Conservation (phyloP, 2,329 filamentous ascomycete species). For the Grosmannia penicillata region DNA sequence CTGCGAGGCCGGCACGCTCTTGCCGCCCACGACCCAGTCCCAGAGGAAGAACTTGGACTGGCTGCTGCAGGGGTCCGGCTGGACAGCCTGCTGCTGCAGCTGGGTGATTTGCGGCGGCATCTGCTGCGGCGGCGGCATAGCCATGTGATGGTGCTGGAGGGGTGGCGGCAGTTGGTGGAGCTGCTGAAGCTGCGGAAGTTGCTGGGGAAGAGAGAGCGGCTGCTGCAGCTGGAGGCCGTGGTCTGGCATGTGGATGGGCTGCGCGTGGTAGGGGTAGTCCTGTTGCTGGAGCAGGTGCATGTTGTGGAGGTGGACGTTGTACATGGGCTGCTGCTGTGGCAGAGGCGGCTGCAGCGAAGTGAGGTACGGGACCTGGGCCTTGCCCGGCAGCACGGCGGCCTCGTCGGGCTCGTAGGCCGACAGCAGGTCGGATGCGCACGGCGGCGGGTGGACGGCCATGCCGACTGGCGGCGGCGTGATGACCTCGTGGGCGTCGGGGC, state of each 20-base stretch:
- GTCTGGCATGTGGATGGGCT: conserved; percentile 9
- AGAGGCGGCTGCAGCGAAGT: conserved; percentile 17
- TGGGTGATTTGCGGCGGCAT: no score
- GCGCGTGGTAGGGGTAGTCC: neutral
- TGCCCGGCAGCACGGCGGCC: conserved; percentile 19
- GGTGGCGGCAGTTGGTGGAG: no score
- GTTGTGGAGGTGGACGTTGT: neutral
- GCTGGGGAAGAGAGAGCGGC: neutral
- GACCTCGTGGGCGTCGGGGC: conserved; percentile 25
- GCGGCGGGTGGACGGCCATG: conserved; percentile 4
- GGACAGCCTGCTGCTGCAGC: conserved; percentile 3
- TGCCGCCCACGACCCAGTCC: conserved; percentile 9
- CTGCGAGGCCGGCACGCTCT: conserved; percentile 32
- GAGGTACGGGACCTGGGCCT: conserved; percentile 4
- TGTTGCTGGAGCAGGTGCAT: neutral
- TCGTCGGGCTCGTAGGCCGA: conserved; percentile 32
- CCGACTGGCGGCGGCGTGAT: conserved; percentile 21
- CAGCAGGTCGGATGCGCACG: conserved; percentile 11
- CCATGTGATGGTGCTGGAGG: no score
- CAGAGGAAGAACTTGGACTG: conserved; percentile 26
- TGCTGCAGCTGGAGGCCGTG: conserved; percentile 8
- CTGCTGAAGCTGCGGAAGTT: no score
- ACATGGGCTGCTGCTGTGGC: neutral
- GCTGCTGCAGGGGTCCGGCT: neutral
- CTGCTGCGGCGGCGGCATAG: neutral